Percentiles rank a stretch among this genome's conserved stretches.
Evolutionary conservation across 257 asterid species (phyloP).

Genomic region (Fraxinus anomala): DNA sequence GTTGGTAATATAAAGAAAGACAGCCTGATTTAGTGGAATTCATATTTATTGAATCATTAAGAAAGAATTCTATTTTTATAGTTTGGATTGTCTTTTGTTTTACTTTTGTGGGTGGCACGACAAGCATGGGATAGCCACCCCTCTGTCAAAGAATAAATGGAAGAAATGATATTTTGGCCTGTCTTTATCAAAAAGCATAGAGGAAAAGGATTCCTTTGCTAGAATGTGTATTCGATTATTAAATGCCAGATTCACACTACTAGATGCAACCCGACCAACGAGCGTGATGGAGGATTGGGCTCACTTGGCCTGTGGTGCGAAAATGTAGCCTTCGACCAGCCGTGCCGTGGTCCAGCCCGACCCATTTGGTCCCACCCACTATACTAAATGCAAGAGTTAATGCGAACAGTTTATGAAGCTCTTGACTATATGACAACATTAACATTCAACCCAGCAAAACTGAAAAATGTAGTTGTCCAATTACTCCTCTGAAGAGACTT

Average conservation of each 20-base stretch:
- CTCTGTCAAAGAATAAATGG: neutral
- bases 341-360: neutral
- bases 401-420: neutral
- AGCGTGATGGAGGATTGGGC: neutral
- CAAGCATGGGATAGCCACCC: neutral
- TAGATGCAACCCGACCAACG: neutral
- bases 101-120: neutral
- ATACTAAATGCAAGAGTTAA: neutral
- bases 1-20: neutral
- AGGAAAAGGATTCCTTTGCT: neutral
- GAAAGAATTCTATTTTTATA: neutral
- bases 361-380: neutral
- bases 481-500: neutral
- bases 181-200: neutral
- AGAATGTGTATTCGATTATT: neutral
- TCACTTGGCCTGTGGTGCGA: neutral
- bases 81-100: neutral
- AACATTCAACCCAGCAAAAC: neutral
- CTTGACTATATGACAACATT: neutral
- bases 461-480: neutral
- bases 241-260: neutral
- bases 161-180: neutral
- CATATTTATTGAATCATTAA: slow-evolving; percentile 1
- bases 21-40: neutral
- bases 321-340: neutral